phyloP scores from a whole-genome alignment of 1,284 basidiomycete species.

The Mycena sp. region DNA sequence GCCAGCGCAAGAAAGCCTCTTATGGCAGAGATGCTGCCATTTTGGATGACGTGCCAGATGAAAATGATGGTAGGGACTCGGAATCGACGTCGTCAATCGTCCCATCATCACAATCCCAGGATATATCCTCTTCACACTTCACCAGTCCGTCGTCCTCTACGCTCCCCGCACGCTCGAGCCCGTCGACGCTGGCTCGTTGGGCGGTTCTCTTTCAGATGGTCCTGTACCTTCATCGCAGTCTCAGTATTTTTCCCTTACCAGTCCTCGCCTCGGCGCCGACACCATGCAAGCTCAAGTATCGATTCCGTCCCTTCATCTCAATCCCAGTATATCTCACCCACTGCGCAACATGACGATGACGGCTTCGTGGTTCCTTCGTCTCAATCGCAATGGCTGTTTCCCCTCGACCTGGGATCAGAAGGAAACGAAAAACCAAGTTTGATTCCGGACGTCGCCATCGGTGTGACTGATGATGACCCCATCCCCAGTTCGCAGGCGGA shows the following conservation, averaged over 20 bases:
- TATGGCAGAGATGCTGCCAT: background rate
- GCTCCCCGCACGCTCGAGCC: background rate
- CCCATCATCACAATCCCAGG: slow-evolving; percentile 4
- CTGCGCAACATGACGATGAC: slow-evolving; percentile 5
- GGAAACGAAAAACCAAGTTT: slow-evolving; percentile 19
- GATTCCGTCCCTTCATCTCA: slow-evolving; percentile 29
- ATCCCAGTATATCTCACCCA: slow-evolving; percentile 24
- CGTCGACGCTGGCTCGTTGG: background rate
- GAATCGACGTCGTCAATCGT: background rate
- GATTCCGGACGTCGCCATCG: background rate
- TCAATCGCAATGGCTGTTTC: slow-evolving; percentile 23
- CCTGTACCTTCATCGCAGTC: slow-evolving; percentile 34
- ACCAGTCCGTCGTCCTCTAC: background rate
- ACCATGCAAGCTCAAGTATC: background rate
- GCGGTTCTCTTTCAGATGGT: background rate
- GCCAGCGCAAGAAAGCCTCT: background rate
- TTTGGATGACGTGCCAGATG: background rate
- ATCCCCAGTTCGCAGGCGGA: slow-evolving; percentile 44
- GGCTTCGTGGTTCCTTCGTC: slow-evolving; percentile 22
- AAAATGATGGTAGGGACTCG: background rate
- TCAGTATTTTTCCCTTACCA: slow-evolving; percentile 20
- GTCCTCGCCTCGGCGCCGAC: background rate
- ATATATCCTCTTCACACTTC: background rate
- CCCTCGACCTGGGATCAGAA: background rate
- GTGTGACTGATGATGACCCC: slow-evolving; percentile 19